Evolutionary conservation across 75 land plant species (phyloP).

Genomic region (Sequoia sempervirens): DNA sequence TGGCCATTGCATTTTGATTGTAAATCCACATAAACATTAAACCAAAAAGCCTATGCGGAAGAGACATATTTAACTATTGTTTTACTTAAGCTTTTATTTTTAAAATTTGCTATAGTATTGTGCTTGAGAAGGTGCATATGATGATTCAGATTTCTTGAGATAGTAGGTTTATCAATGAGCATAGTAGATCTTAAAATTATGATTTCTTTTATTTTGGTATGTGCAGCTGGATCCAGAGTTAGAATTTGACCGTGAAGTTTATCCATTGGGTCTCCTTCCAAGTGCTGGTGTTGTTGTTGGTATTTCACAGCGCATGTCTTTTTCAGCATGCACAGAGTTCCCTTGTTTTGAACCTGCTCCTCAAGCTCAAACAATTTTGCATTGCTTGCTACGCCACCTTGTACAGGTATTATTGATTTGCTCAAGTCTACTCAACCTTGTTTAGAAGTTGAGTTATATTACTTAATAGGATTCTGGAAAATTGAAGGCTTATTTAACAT

Average conservation of each 20-base stretch:
- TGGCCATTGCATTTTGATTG: not conserved
- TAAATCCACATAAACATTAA: not conserved
- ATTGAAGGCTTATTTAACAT: not conserved
- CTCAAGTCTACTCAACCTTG: not conserved
- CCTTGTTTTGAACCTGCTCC: conserved; percentile 99
- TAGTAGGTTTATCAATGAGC: not conserved
- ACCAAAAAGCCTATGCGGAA: not conserved
- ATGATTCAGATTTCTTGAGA: not conserved
- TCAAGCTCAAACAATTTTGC: conserved; percentile 97
- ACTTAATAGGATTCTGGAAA: not conserved
- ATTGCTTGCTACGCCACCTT: conserved; percentile 91
- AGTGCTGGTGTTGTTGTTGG: conserved; percentile 95
- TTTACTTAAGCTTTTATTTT: not conserved
- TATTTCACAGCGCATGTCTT: conserved; percentile 89
- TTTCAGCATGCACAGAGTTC: conserved; percentile 83
- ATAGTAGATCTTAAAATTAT: not conserved
- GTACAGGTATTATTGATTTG: conserved; percentile 63
- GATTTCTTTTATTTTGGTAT: not conserved
- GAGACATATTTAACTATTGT: not conserved
- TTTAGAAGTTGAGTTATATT: not conserved
- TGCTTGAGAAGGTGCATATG: not conserved
- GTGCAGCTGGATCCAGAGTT: conserved; percentile 96
- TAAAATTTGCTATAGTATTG: not conserved
- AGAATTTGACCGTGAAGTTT: conserved; percentile 97
- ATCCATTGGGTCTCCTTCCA: conserved; percentile 93